A percentile compares a stretch with the other conserved stretches of the same genome.
phyloP scores from a whole-genome alignment of 306 rosid genomes.

The Quercus wislizeni region DNA sequence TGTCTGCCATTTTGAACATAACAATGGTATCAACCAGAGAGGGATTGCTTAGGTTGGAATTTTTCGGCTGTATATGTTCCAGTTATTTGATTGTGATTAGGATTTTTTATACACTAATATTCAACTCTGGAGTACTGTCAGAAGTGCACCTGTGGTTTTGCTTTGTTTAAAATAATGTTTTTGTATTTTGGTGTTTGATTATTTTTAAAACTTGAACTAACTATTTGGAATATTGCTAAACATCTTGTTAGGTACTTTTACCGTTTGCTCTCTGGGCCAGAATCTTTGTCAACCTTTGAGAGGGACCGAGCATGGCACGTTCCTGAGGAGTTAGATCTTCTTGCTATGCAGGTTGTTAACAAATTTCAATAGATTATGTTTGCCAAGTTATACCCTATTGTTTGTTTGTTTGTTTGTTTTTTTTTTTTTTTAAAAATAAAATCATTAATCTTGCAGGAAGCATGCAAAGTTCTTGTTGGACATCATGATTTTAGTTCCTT shows the following conservation, averaged over 20 bases:
- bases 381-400: slow-evolving; percentile 3
- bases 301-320: slow-evolving; percentile 91
- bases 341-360: slow-evolving; percentile 79
- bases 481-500: slow-evolving; percentile 96
- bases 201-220: not conserved
- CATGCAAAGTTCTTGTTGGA: slow-evolving; percentile 84
- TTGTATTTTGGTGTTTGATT: slow-evolving; percentile 6
- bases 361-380: not conserved
- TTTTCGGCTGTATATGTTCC: not conserved
- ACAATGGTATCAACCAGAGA: not conserved
- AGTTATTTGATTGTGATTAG: not conserved
- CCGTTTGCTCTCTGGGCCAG: slow-evolving; percentile 81
- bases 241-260: slow-evolving; percentile 64
- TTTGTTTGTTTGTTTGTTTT: not conserved
- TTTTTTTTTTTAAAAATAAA: not conserved
- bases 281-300: slow-evolving; percentile 74
- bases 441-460: slow-evolving; percentile 53
- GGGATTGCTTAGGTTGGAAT: not conserved
- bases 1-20: not conserved
- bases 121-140: slow-evolving; percentile 2
- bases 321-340: slow-evolving; percentile 65
- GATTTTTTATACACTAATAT: not conserved
- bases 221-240: slow-evolving; percentile 8
- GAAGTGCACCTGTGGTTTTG: not conserved
- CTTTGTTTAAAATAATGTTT: not conserved